A percentile compares a stretch with the other conserved stretches of the same genome.
These are phyloP conservation scores for Cadophora gregata DNA, from an alignment of 2,329 filamentous ascomycete species.

Conservation along the genomic window DNA sequence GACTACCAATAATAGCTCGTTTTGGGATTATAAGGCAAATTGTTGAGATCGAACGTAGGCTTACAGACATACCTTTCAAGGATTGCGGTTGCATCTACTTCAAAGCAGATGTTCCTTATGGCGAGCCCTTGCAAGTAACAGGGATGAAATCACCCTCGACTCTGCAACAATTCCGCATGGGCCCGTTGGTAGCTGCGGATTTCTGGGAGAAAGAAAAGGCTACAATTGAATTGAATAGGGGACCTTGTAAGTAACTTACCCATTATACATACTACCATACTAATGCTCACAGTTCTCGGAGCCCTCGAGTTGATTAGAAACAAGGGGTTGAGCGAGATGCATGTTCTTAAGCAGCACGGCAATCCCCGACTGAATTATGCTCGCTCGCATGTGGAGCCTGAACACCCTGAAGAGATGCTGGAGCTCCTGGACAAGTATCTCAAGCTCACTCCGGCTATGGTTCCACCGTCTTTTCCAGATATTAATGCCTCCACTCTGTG, in stretches of 20 bases:
- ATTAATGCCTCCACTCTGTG: constrained; percentile 32
- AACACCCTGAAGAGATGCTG: constrained; percentile 28
- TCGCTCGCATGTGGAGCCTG: constrained; percentile 26
- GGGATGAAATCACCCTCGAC: not conserved
- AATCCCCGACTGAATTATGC: constrained; percentile 27
- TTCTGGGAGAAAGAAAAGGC: constrained; percentile 30
- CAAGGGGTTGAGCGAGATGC: constrained; percentile 29
- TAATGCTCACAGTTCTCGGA: too few species aligned
- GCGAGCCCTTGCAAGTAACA: not conserved
- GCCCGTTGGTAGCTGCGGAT: constrained; percentile 26
- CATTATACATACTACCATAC: too few species aligned
- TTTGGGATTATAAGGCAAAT: constrained; percentile 39
- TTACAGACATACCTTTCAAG: constrained; percentile 35
- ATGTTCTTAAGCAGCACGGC: constrained; percentile 28
- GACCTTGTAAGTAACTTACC: constrained; percentile 27
- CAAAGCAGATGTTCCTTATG: constrained; percentile 31
- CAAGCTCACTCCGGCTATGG: constrained; percentile 30
- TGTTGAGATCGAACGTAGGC: constrained; percentile 40
- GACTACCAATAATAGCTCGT: constrained; percentile 23
- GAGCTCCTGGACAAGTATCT: constrained; percentile 31
- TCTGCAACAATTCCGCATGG: constrained; percentile 26
- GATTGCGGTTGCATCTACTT: constrained; percentile 38
- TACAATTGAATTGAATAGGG: constrained; percentile 32
- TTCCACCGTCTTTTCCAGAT: constrained; percentile 19
- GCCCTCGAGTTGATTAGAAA: constrained; percentile 14